Percentiles rank a stretch among this genome's conserved stretches.
Conservation (phyloP, 305 asterid genomes). For the Fraxinus baroniana region DNA sequence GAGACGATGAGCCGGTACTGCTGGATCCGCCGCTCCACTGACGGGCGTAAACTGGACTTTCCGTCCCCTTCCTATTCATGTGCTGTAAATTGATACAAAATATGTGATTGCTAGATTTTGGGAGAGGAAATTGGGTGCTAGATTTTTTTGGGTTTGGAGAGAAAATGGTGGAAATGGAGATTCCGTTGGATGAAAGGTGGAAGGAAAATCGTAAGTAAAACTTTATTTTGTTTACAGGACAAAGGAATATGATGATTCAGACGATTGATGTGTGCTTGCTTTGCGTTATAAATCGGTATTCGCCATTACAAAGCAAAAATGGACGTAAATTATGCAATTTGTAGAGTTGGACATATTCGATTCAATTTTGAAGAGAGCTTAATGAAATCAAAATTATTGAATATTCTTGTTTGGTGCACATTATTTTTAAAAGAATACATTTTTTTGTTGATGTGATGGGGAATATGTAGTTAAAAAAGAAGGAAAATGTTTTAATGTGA, state of each 20-base stretch:
- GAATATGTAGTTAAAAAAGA: no score
- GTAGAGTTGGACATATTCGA: no score
- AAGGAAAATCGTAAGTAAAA: conserved; percentile 27
- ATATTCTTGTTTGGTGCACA: no score
- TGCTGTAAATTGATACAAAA: background rate
- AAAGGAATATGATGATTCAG: background rate
- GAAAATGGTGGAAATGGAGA: background rate
- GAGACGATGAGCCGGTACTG: conserved; percentile 90
- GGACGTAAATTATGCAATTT: background rate
- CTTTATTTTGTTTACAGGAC: background rate
- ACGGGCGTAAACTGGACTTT: conserved; percentile 82
- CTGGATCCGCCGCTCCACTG: conserved; percentile 99
- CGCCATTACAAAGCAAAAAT: background rate
- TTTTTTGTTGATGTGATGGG: no score
- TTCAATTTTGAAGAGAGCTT: no score
- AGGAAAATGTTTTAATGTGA: no score
- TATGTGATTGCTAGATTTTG: background rate
- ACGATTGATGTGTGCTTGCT: background rate
- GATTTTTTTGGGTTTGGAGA: conserved; percentile 28
- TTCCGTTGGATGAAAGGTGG: conserved; percentile 5
- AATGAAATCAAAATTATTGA: no score
- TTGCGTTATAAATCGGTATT: background rate
- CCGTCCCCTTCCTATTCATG: conserved; percentile 79
- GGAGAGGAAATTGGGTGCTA: conserved; percentile 21
- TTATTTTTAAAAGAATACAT: no score